Percentiles rank a stretch among this genome's conserved stretches.
Conservation (phyloP, 108 stramenopile species). For the Fragilaria crotonensis region DNA sequence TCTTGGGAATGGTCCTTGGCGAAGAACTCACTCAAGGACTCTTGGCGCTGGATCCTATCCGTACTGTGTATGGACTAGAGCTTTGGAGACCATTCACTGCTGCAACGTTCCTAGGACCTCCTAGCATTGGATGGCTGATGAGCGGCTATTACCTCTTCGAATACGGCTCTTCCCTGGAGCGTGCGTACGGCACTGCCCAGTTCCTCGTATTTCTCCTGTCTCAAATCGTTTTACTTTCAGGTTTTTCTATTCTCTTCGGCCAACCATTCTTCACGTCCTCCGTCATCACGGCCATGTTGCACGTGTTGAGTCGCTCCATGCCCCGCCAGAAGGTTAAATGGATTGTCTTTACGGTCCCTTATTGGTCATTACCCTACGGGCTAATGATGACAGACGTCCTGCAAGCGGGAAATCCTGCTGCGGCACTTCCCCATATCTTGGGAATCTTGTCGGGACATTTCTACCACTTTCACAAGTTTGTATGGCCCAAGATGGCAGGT, state of each 20-base stretch:
- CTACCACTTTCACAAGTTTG: constrained; percentile 71
- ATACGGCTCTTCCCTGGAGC: constrained; percentile 79
- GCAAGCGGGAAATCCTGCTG: constrained; percentile 53
- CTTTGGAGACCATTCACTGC: constrained; percentile 83
- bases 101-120: constrained; percentile 76
- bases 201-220: constrained; percentile 63
- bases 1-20: constrained; percentile 67
- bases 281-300: constrained; percentile 83
- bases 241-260: constrained; percentile 56
- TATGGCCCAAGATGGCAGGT: constrained; percentile 74
- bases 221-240: constrained; percentile 49
- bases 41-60: constrained; percentile 74
- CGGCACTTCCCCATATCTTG: constrained; percentile 77
- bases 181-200: constrained; percentile 73
- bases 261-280: constrained; percentile 74
- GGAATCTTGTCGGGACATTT: constrained; percentile 85
- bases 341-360: constrained; percentile 81
- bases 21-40: constrained; percentile 78
- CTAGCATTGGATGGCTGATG: constrained; percentile 82
- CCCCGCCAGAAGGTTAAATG: constrained; percentile 82
- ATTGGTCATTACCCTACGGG: constrained; percentile 80
- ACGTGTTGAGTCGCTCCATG: constrained; percentile 77
- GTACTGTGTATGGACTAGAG: constrained; percentile 67
- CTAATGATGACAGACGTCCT: constrained; percentile 79
- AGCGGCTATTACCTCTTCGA: constrained; percentile 78